These are phyloP conservation scores for Verticillium nonalfalfae DNA, from an alignment of 2,329 filamentous ascomycete species.

Conservation along the genomic window DNA sequence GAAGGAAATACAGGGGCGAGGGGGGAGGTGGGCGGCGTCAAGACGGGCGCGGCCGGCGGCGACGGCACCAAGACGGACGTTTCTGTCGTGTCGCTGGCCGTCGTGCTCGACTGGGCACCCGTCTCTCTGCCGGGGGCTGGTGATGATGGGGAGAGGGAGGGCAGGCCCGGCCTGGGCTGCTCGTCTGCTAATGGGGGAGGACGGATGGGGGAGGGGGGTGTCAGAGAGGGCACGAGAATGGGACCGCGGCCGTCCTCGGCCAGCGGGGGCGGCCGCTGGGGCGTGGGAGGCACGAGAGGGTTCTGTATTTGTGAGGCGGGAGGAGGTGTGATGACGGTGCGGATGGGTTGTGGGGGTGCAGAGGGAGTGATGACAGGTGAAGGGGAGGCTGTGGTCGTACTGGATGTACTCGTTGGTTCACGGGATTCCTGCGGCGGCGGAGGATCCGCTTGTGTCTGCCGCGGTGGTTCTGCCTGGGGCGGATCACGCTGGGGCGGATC, in stretches of 20 bases:
- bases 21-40: neutral
- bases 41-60: neutral
- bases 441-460: neutral
- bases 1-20: conserved; percentile 1
- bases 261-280: neutral
- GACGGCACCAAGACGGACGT: neutral
- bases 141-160: neutral
- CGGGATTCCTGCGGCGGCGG: neutral
- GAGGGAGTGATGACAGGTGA: conserved; percentile 2
- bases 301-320: conserved; percentile 1
- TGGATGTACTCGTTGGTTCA: neutral
- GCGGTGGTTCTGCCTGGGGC: conserved; percentile 1
- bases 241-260: neutral
- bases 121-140: neutral
- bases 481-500: conserved; percentile 2
- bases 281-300: neutral
- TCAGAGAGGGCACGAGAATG: neutral
- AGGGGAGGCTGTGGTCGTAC: conserved; percentile 2
- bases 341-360: neutral
- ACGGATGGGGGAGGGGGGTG: conserved; percentile 4
- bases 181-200: conserved; percentile 1
- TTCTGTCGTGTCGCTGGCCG: neutral
- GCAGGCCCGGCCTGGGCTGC: conserved; percentile 1
- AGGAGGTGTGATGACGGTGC: neutral
- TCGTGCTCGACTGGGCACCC: neutral